These are phyloP conservation scores for Ceratobasidium sp. DNA, from an alignment of 1,284 basidiomycete genomes.

Conservation along the genomic window DNA sequence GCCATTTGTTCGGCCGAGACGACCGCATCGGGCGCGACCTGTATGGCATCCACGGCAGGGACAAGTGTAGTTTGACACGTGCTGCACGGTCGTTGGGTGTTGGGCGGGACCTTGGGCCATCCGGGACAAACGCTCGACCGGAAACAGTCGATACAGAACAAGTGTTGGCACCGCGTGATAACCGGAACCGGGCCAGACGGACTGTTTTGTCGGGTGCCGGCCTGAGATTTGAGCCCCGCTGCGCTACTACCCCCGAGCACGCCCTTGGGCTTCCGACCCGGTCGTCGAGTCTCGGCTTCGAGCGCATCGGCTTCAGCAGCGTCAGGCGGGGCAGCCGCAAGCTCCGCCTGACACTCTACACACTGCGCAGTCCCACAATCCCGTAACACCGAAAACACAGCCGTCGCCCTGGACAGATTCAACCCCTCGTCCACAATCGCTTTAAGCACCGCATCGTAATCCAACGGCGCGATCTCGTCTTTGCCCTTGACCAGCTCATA, in stretches of 20 bases:
- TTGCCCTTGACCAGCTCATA: conserved; percentile 90
- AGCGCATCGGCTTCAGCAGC: conserved; percentile 63
- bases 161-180: conserved; percentile 92
- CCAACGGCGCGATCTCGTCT: conserved; percentile 53
- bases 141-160: conserved; percentile 90
- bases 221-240: conserved; percentile 62
- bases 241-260: conserved; percentile 61
- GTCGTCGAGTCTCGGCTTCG: conserved; percentile 64
- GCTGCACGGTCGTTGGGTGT: conserved; percentile 74
- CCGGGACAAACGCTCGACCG: conserved; percentile 77
- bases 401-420: conserved; percentile 76
- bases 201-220: conserved; percentile 76
- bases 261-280: conserved; percentile 65
- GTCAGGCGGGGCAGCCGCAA: conserved; percentile 66
- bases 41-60: conserved; percentile 75
- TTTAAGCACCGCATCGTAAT: conserved; percentile 80
- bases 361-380: conserved; percentile 91
- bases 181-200: conserved; percentile 72
- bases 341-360: conserved; percentile 85
- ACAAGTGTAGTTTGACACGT: conserved; percentile 77
- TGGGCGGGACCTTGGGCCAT: conserved; percentile 78
- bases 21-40: conserved; percentile 71
- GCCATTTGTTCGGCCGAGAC: conserved; percentile 62
- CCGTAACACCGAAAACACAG: conserved; percentile 83
- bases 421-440: conserved; percentile 88